Evolutionary conservation across 106 monocot genomes (phyloP), one percentile per base, ranked within the genome.

Genomic region (Acorus gramineus): DNA sequence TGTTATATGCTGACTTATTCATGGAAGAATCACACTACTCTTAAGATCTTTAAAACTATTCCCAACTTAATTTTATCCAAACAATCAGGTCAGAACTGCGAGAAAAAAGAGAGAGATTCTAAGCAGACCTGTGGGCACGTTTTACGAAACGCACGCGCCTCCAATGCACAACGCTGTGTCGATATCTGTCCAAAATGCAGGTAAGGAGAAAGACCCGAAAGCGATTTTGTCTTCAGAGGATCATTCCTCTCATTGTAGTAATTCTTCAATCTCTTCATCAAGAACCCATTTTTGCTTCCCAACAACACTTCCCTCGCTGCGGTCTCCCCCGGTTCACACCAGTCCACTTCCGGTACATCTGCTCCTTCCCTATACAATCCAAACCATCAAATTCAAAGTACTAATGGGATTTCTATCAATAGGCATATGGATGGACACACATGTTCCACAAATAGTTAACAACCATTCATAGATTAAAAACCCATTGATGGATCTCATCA

Each of bases 151-250:
- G 62, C 50, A 14, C 62, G 68, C 4, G 96, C 96, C 70, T 83
- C 83, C 50, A 98, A 69, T 43, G 91, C 96, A 61, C 90, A 87
- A 14, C 91, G 73, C 61, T 98, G 96, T 4, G 87, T 79, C 1
- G 96, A 87, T 12, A 98, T 91, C 4, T 91, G 91, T 48, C 96
- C 96, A 68, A 88, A 98, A 62, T 98, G 96, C 42, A 98, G 74
- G 64, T 98, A 98, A 59, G 96, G 96, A 3, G 96, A 98, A 14
- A 98, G 74, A 14, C 85, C 69, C 1, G 96, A 98, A 55, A 88
- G 54, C 4, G 60, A 83, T 14, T 46, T 83, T 3, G 90, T 79
- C 75, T 85, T 91, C 54, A 62, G 47, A 2, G 96, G 96, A 68
- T 88, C 78, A 59, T 98, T 98, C 52, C 96, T 63, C 50, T 88